A percentile compares a stretch with the other conserved stretches of the same genome.
Evolutionary conservation across 257 asterid genomes (phyloP).

Genomic region (Rhazya stricta): DNA sequence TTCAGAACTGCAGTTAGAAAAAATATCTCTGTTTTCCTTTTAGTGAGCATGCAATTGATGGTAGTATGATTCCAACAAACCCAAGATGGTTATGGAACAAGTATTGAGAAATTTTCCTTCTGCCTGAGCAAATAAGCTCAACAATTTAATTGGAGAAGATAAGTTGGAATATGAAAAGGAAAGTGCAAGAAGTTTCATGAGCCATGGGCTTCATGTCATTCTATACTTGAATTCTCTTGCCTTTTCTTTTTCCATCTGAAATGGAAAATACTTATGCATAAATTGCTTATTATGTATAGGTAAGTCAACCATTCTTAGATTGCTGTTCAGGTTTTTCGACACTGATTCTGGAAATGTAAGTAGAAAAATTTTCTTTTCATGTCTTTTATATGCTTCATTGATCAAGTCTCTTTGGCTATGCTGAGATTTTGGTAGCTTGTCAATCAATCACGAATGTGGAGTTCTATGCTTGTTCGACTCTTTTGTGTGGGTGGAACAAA

Average conservation of each 20-base stretch:
- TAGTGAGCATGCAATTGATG: neutral
- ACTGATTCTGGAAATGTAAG: conserved; percentile 82
- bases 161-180: neutral
- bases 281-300: conserved; percentile 47
- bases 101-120: neutral
- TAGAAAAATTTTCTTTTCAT: neutral
- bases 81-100: neutral
- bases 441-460: neutral
- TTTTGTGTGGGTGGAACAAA: neutral
- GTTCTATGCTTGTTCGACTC: neutral
- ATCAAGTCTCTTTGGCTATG: too few species aligned
- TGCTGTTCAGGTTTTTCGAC: conserved; percentile 90
- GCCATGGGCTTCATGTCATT: neutral
- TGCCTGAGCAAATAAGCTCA: neutral
- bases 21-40: neutral
- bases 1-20: conserved; percentile 4
- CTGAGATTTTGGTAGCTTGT: neutral
- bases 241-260: neutral
- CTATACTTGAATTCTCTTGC: conserved; percentile 1
- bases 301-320: conserved; percentile 89
- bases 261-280: conserved; percentile 6
- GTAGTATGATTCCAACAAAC: neutral
- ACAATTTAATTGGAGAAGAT: neutral
- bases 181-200: neutral
- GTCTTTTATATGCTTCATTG: neutral